Evolutionary conservation across 148 eudicot species (phyloP).

Genomic region (Chenopodium suecicum): DNA sequence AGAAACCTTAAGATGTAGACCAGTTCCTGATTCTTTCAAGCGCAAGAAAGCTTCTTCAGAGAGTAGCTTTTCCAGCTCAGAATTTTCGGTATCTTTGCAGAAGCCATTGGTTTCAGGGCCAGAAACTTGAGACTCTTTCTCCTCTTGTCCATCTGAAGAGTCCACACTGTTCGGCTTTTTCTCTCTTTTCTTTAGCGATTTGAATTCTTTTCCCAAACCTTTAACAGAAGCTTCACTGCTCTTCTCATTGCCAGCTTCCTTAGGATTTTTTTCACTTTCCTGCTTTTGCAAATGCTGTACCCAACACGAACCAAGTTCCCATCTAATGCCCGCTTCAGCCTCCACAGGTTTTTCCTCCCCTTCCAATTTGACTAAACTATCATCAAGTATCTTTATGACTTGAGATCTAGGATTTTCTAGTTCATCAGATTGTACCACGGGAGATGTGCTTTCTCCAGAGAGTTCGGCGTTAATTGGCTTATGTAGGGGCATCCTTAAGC

Average conservation of each 20-base stretch:
- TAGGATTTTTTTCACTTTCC: constrained; percentile 46
- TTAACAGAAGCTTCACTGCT: constrained; percentile 59
- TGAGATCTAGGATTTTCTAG: constrained; percentile 51
- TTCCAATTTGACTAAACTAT: constrained; percentile 60
- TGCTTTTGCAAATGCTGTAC: constrained; percentile 88
- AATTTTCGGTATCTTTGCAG: constrained; percentile 19
- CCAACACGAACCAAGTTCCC: constrained; percentile 99
- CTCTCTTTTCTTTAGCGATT: constrained; percentile 77
- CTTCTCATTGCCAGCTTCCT: constrained; percentile 38
- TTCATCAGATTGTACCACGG: constrained; percentile 32
- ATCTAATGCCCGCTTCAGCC: constrained; percentile 56
- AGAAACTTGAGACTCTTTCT: constrained; percentile 35
- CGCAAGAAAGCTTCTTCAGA: constrained; percentile 80
- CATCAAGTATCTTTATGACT: constrained; percentile 49
- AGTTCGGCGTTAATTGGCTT: constrained; percentile 38
- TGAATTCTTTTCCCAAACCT: constrained; percentile 92
- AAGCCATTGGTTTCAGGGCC: constrained; percentile 27
- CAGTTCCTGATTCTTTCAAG: constrained; percentile 75
- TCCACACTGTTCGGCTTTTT: constrained; percentile 36
- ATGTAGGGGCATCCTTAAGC: constrained; percentile 77
- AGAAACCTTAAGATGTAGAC: constrained; percentile 87
- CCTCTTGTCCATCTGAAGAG: constrained; percentile 45
- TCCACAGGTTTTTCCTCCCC: constrained; percentile 46
- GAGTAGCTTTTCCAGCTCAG: constrained; percentile 58
- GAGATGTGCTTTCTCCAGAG: constrained; percentile 44